Percentiles rank a stretch among this genome's conserved stretches.
Conservation (phyloP, 2,329 filamentous ascomycete genomes). For the Trichoderma sp. region DNA sequence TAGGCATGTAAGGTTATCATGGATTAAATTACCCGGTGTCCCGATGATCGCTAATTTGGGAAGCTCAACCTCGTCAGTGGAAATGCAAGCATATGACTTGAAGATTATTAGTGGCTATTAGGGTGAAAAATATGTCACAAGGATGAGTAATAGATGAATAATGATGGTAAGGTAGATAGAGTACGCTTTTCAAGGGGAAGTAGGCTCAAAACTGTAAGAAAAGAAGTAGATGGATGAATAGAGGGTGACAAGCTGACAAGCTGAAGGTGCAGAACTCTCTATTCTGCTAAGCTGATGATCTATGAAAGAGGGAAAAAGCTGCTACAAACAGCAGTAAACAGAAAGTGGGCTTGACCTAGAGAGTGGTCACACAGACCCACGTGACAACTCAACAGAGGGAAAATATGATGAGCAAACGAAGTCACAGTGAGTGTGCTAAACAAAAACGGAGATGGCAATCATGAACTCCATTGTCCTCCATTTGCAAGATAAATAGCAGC, state of each 20-base stretch:
- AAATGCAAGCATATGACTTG: not conserved
- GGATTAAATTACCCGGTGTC: not conserved
- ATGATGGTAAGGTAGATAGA: too few species aligned
- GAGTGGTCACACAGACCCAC: too few species aligned
- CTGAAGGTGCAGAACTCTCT: too few species aligned
- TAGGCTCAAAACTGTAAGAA: not conserved
- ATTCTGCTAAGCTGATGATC: too few species aligned
- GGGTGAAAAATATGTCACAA: too few species aligned
- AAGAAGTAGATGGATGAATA: not conserved
- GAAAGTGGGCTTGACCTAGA: too few species aligned
- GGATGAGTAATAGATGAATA: too few species aligned
- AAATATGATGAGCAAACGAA: not conserved
- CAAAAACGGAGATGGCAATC: not conserved
- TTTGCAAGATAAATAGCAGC: not conserved
- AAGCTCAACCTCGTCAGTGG: not conserved
- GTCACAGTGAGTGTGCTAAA: not conserved
- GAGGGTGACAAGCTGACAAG: not conserved
- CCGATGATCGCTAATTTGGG: not conserved
- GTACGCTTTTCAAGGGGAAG: too few species aligned
- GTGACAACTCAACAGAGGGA: too few species aligned
- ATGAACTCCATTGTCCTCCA: not conserved
- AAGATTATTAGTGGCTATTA: too few species aligned
- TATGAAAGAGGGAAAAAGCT: too few species aligned
- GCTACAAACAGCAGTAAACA: too few species aligned
- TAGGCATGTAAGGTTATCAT: not conserved